Percentiles rank a stretch among this genome's conserved stretches.
Conservation (phyloP, 176 grass and related monocot genomes). For the Zea mays region DNA sequence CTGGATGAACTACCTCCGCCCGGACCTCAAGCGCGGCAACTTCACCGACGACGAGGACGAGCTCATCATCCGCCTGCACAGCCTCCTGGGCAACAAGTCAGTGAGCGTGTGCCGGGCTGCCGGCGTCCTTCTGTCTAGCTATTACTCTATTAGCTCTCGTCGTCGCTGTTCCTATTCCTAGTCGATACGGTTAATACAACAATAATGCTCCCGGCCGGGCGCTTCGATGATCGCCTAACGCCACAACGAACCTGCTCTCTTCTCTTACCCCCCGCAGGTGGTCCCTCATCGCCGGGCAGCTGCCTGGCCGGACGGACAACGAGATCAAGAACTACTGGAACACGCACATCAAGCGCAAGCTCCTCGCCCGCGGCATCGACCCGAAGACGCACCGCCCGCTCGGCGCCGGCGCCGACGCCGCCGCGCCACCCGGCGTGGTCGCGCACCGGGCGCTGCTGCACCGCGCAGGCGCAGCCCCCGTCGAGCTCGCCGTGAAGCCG, state of each 20-base stretch:
- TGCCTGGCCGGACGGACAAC: conserved; percentile 79
- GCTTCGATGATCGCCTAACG: too few species aligned
- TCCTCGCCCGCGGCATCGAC: conserved; percentile 67
- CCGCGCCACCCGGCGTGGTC: too few species aligned
- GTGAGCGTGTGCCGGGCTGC: neutral
- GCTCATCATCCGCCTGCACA: conserved; percentile 83
- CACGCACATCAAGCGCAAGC: conserved; percentile 91
- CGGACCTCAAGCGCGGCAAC: conserved; percentile 92
- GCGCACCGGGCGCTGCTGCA: neutral
- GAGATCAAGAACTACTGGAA: conserved; percentile 97
- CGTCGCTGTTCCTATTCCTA: too few species aligned
- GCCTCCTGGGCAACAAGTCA: conserved; percentile 71
- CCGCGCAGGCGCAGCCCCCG: neutral
- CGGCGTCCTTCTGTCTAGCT: too few species aligned
- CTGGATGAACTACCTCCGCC: conserved; percentile 95
- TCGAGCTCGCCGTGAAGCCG: neutral
- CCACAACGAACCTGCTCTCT: too few species aligned
- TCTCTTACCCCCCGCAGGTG: conserved; percentile 59
- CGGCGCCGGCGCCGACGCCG: too few species aligned
- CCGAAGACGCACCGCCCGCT: conserved; percentile 76
- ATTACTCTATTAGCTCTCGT: neutral
- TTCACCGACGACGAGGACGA: conserved; percentile 91
- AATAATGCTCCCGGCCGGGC: too few species aligned
- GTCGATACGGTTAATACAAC: too few species aligned
- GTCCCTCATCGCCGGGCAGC: conserved; percentile 80